A percentile compares a stretch with the other conserved stretches of the same genome.
Conservation (phyloP, 805 yeast genomes). For the Kuraishia piskuri region DNA sequence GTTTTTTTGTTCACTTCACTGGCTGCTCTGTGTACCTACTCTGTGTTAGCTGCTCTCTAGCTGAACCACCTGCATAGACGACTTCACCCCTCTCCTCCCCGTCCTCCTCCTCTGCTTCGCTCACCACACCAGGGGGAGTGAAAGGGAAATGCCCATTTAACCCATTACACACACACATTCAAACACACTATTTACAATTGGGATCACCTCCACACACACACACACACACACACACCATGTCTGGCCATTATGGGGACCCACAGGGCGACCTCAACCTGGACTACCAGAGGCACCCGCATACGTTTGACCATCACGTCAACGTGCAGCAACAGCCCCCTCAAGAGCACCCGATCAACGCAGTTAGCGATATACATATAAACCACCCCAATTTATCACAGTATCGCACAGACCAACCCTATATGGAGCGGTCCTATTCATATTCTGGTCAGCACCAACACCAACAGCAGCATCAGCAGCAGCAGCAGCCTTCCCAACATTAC, state of each 20-base stretch:
- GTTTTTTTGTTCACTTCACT: too few species aligned
- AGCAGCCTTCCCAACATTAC: slow-evolving; percentile 5
- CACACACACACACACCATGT: background rate
- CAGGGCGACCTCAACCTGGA: background rate
- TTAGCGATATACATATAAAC: background rate
- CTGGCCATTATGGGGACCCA: background rate
- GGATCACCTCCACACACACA: background rate
- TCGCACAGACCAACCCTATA: background rate
- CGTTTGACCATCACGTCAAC: background rate
- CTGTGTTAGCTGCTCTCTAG: too few species aligned
- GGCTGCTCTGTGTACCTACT: too few species aligned
- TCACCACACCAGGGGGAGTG: too few species aligned
- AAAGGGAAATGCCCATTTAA: too few species aligned
- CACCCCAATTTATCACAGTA: background rate
- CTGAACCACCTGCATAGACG: too few species aligned
- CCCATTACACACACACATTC: background rate
- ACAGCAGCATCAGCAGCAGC: slow-evolving; percentile 4
- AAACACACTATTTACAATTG: background rate
- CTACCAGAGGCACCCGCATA: background rate
- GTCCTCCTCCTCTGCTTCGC: too few species aligned
- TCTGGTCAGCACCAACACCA: slow-evolving; percentile 3
- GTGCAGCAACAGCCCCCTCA: background rate
- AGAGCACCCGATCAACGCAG: background rate
- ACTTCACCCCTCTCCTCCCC: too few species aligned
- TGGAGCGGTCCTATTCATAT: background rate